phyloP scores from a whole-genome alignment of 2,329 filamentous ascomycete genomes.

The Sclerotinia glacialis region DNA sequence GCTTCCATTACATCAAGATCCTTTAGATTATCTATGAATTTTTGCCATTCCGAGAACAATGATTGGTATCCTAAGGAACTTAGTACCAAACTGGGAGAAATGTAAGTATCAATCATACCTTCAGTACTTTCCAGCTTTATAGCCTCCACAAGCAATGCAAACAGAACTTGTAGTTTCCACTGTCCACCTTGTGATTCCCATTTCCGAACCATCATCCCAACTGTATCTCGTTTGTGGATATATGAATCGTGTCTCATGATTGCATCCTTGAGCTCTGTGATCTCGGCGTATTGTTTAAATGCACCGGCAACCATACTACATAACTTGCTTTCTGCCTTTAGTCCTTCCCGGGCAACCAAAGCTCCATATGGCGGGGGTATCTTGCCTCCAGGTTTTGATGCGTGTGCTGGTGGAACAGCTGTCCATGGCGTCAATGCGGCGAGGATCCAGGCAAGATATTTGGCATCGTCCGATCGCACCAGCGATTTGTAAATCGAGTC shows the following conservation, averaged over 20 bases:
- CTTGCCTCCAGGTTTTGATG: slow-evolving; percentile 46
- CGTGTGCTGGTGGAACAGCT: slow-evolving; percentile 46
- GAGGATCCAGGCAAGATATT: slow-evolving; percentile 74
- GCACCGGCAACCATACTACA: slow-evolving; percentile 65
- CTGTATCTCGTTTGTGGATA: slow-evolving; percentile 55
- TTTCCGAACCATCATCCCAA: slow-evolving; percentile 71
- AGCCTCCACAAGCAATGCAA: slow-evolving; percentile 64
- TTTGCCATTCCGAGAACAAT: slow-evolving; percentile 52
- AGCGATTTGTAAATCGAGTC: slow-evolving; percentile 54
- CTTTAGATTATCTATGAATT: slow-evolving; percentile 55
- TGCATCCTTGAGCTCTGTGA: slow-evolving; percentile 59
- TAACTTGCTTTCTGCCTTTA: slow-evolving; percentile 76
- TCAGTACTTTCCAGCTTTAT: slow-evolving; percentile 40
- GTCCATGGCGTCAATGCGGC: slow-evolving; percentile 73
- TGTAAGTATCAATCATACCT: not conserved
- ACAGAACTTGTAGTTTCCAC: slow-evolving; percentile 71
- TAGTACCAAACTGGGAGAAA: not conserved
- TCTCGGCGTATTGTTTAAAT: slow-evolving; percentile 59
- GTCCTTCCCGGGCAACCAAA: slow-evolving; percentile 69
- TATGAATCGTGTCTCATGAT: slow-evolving; percentile 48
- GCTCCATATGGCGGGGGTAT: slow-evolving; percentile 57
- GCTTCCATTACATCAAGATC: slow-evolving; percentile 56
- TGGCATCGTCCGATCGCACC: slow-evolving; percentile 60
- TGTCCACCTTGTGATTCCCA: slow-evolving; percentile 63
- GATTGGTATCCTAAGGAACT: slow-evolving; percentile 33